Base-by-base conservation (phyloP, 1,139 yeast genomes). In the Pichia sp. region DNA sequence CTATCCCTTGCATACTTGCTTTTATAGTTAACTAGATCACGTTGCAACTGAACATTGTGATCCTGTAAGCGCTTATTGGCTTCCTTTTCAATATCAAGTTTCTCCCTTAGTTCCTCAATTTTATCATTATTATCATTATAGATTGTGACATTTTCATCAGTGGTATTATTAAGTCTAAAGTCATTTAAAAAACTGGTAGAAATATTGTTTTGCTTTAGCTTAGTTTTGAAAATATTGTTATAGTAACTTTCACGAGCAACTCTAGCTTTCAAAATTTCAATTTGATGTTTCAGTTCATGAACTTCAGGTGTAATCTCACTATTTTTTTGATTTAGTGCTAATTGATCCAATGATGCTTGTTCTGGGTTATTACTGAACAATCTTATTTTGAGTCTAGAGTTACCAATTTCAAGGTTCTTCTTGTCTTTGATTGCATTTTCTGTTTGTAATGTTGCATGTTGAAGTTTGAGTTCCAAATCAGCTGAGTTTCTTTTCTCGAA, bases 261-360 rank as follows among this genome's bases (percentile, higher is more conserved):
- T 47, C 75, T 62, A 0, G 75, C 71, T 49, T 78, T 82, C 11
- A 82, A 59, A 50, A 79, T 62, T 26, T 70, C 67, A 41, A 80
- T 52, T 46, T 81, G 85, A 39, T 80, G 79, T n/a, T 65, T 60
- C 33, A 80, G 19, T 21, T 43, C 36, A 31, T 42, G 41, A 28
- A 39, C 22, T 32, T 51, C 55, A 7, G 47, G 44, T 11, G 39
- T 20, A 14, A 43, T 4, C 20, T 24, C 24, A 20, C 28, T 39
- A 10, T 24, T 41, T 8, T 17, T 12, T n/a, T 36, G 21, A 20
- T 43, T 45, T 18, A 23, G 15, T 10, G 34, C 39, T 12, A 21
- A 3, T 18, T 45, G 46, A 23, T 40, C 39, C 28, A 40, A 21
- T 10, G 24, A 26, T 6, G 44, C 44, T 25, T 36, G 39, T 57